These are phyloP conservation scores for Gillenia trifoliata DNA, from an alignment of 306 rosid genomes.

Conservation along the genomic window DNA sequence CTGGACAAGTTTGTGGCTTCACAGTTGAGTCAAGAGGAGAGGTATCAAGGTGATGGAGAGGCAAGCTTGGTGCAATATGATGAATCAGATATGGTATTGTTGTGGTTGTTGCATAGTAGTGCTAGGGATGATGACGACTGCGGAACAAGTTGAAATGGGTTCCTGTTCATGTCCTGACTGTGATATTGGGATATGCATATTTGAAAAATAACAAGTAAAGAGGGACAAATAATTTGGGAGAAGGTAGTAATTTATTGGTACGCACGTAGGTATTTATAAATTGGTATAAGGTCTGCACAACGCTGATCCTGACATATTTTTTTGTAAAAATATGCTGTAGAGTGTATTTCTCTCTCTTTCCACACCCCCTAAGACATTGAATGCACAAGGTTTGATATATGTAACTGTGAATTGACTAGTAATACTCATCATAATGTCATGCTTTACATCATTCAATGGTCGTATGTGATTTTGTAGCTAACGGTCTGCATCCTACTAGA, in stretches of 20 bases:
- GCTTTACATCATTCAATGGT: too few species aligned
- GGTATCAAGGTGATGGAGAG: conserved; percentile 38
- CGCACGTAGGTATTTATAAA: conserved; percentile 24
- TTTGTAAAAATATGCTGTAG: conserved; percentile 45
- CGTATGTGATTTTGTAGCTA: too few species aligned
- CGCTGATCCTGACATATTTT: conserved; percentile 27
- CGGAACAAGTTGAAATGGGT: conserved; percentile 49
- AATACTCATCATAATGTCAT: too few species aligned
- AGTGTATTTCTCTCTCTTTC: conserved; percentile 29
- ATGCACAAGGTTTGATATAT: neutral
- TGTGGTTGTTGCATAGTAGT: conserved; percentile 40
- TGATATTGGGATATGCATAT: conserved; percentile 91
- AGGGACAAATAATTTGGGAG: neutral
- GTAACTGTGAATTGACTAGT: too few species aligned
- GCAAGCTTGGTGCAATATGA: conserved; percentile 38
- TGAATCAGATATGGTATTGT: conserved; percentile 41
- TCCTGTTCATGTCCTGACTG: conserved; percentile 54
- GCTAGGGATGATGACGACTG: conserved; percentile 36
- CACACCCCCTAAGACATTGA: neutral
- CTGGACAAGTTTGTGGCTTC: conserved; percentile 97
- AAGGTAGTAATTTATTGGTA: neutral
- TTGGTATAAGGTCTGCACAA: conserved; percentile 26
- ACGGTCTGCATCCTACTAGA: too few species aligned
- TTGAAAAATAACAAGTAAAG: conserved; percentile 52
- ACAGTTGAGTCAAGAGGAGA: conserved; percentile 70